Base-by-base conservation (phyloP, 1,139 yeast genomes). In the Diutina sp. region DNA sequence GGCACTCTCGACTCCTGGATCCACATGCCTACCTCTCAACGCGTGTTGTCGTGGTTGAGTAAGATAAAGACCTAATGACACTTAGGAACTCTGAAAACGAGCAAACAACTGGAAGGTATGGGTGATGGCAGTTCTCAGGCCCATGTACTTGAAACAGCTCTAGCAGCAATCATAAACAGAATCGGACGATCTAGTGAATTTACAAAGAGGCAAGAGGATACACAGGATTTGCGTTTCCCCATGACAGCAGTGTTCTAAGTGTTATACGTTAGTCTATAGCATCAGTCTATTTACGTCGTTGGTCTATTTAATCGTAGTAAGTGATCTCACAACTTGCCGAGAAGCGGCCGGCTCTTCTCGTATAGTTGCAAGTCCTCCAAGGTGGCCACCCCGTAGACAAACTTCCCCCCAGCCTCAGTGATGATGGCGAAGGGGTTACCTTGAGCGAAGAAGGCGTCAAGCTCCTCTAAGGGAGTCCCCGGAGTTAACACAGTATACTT, bases 311-410 rank as follows among this genome's bases (percentile, higher is more conserved):
- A 32, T 32, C 3, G 9, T 6, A 9, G 2, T 11, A 32, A 32
- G 38, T 32, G 38, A 32, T 11, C 35, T 16, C 30, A 47, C 21
- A 47, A 28, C 35, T 47, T 47, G 21, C 51, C 28, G 57, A 77
- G 66, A 57, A 69, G 71, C 29, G 86, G 86, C 58, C 87, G 72
- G 46, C 80, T 72, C 60, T 77, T 73, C 60, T 79, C 82, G 63
- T 75, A 83, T 63, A 73, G 75, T 18, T 70, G 72, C 61, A 83
- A 69, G 65, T 83, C 87, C 58, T 81, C 84, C n/a, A 82, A 82
- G 0, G 85, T 81, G 41, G 83, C 85, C 7, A 83, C 87, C 4
- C 86, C 87, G 58, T 82, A 74, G 12, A 83, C 86, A 65, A 82
- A 77, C 58, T 75, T 72, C 9, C 83, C 79, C 54, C 74, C 74